Evolutionary conservation across 2,329 filamentous ascomycete genomes (phyloP), one percentile per base, ranked within the genome.

Genomic region (Fusarium chuoi): DNA sequence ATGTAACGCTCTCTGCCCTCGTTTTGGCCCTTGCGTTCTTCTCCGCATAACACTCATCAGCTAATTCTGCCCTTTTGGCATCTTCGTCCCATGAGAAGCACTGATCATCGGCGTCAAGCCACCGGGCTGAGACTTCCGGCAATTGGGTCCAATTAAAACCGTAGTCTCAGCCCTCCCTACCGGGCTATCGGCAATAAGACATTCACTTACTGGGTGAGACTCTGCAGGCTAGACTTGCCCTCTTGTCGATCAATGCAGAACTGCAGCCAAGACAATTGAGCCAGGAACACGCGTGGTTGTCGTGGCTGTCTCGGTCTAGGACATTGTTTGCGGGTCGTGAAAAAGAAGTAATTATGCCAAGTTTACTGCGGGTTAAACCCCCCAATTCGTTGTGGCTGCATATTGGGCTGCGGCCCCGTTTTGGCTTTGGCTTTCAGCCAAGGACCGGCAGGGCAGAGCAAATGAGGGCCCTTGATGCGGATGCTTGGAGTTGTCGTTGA

Each of bases 121-220:
- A 44, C 36, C 41, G 28, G 60, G 28, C 36, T 36, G 28, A 42
- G 18, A 24, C 24, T 22, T 51, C 39, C 22, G 30, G n/a, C 22
- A 35, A 22, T 22, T n/a, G 5, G 42, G 36, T 11, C 51, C 62
- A 67, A 52, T 71, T 1, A 48, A 9, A 58, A 7, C 9, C 12
- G 7, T 17, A 6, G 17, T 15, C 24, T 36, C 22, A 39, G 15
- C 42, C 7, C 35, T 35, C 11, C 18, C 18, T 38, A 15, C 30
- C 67, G 49, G 62, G 30, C 45, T 35, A 45, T 71, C 68, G 69
- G 69, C 52, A 61, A 28, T 38, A 33, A 58, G 28, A 48, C 39
- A 55, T 41, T 20, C 11, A 12, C 13, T 24, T 10, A 33, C 5
- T 7, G n/a, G 17, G 41, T 24, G 12, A 56, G 20, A 39, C 51